Evolutionary conservation across 495 filamentous ascomycete genomes (phyloP).

Genomic region (Sabuloglossum arenarium): DNA sequence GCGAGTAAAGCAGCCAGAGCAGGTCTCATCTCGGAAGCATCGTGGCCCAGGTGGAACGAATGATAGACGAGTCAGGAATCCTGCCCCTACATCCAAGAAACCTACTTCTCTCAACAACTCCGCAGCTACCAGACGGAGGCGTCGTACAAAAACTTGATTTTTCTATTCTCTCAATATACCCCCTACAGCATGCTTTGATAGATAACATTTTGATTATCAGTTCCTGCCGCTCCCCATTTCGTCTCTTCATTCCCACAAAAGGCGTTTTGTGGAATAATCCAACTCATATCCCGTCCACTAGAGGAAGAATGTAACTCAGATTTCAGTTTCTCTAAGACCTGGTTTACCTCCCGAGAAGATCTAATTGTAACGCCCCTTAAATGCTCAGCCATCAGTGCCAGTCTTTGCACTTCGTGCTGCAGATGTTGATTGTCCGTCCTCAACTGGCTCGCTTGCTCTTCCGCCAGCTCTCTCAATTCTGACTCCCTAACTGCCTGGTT

Average conservation of each 20-base stretch:
- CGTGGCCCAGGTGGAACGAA: too few relatives aligned
- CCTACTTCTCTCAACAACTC: too few relatives aligned
- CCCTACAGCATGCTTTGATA: too few relatives aligned
- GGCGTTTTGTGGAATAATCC: too few relatives aligned
- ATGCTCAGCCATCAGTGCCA: background rate
- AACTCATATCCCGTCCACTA: background rate
- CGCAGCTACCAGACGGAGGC: background rate
- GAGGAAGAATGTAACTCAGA: background rate
- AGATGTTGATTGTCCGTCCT: slow-evolving; percentile 1
- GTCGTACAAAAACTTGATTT: background rate
- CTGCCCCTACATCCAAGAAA: background rate
- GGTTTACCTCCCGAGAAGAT: background rate
- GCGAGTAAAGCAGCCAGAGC: too few relatives aligned
- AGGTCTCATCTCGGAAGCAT: too few relatives aligned
- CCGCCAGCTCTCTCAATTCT: slow-evolving; percentile 2
- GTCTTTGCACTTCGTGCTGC: slow-evolving; percentile 5
- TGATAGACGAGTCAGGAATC: too few relatives aligned
- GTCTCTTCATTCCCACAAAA: too few relatives aligned
- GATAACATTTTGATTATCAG: background rate
- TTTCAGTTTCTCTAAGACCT: slow-evolving; percentile 1
- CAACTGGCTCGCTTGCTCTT: slow-evolving; percentile 2
- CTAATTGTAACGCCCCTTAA: background rate
- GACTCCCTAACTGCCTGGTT: background rate
- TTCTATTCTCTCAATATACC: background rate
- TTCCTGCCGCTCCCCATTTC: background rate